Conservation (phyloP, 495 filamentous ascomycete genomes). For the Bryoglossum gracile region DNA sequence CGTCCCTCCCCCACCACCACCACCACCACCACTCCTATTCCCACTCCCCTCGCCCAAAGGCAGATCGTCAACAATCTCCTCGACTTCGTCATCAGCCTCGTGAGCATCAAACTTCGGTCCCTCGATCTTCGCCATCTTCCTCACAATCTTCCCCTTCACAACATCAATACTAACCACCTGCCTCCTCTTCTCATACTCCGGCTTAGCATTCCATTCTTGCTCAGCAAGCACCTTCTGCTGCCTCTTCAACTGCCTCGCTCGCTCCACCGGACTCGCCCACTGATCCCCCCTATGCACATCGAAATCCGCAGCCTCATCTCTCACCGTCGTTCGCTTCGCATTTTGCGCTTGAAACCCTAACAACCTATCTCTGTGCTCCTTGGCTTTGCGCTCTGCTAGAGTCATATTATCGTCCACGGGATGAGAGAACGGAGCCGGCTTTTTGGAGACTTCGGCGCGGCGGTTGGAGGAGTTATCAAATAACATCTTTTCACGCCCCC, state of each 20-base stretch:
- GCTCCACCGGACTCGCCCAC: slow-evolving; percentile 84
- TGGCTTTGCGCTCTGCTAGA: slow-evolving; percentile 47
- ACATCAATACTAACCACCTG: slow-evolving; percentile 85
- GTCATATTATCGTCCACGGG: slow-evolving; percentile 23
- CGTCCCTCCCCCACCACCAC: slow-evolving; percentile 51
- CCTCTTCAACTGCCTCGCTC: slow-evolving; percentile 78
- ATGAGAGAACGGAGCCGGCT: slow-evolving; percentile 40
- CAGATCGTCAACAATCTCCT: slow-evolving; percentile 23
- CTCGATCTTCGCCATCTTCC: slow-evolving; percentile 60
- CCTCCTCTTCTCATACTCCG: slow-evolving; percentile 88
- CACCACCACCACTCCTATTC: no score
- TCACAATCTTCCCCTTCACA: slow-evolving; percentile 65
- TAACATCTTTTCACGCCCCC: slow-evolving; percentile 77
- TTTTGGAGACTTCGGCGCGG: slow-evolving; percentile 51
- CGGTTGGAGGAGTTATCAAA: slow-evolving; percentile 62
- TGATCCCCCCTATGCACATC: slow-evolving; percentile 66
- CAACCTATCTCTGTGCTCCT: slow-evolving; percentile 75
- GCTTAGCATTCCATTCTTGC: slow-evolving; percentile 83
- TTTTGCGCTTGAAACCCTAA: slow-evolving; percentile 84
- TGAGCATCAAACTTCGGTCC: slow-evolving; percentile 40
- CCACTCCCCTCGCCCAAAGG: slow-evolving; percentile 23
- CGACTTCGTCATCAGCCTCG: slow-evolving; percentile 33
- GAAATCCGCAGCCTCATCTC: slow-evolving; percentile 92
- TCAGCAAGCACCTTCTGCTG: slow-evolving; percentile 84
- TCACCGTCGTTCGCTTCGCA: slow-evolving; percentile 75